These are phyloP conservation scores for Beauveria bassiana DNA, from an alignment of 2,329 filamentous ascomycete species.

Conservation along the genomic window DNA sequence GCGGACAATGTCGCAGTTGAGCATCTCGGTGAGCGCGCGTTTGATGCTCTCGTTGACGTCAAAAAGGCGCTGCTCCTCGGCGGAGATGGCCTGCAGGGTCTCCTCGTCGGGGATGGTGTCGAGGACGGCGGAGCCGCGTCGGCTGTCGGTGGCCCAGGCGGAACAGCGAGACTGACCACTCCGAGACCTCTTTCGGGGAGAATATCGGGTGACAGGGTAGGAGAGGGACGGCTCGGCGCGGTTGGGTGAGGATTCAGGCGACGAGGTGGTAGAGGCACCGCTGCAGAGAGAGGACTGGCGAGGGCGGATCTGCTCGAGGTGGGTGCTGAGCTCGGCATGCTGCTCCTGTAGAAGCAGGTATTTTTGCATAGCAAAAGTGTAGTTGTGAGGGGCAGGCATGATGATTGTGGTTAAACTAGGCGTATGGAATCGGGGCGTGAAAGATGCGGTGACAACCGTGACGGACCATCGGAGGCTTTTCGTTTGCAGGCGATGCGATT, in stretches of 20 bases:
- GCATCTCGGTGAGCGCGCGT: conserved; percentile 50
- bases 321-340: conserved; percentile 43
- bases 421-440: conserved; percentile 17
- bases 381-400: conserved; percentile 27
- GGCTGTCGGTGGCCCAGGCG: conserved; percentile 24
- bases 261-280: conserved; percentile 21
- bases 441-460: conserved; percentile 21
- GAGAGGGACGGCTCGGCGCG: conserved; percentile 42
- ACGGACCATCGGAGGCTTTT: conserved; percentile 24
- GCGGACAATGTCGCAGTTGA: conserved; percentile 51
- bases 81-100: conserved; percentile 40
- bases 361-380: conserved; percentile 43
- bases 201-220: conserved; percentile 40
- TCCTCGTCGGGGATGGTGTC: conserved; percentile 39
- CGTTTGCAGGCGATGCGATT: not conserved
- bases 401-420: conserved; percentile 12
- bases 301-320: conserved; percentile 43
- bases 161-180: conserved; percentile 25
- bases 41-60: conserved; percentile 55
- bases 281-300: conserved; percentile 26
- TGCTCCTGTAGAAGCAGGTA: conserved; percentile 47
- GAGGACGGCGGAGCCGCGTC: conserved; percentile 20
- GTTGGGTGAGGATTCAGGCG: conserved; percentile 54
- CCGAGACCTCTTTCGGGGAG: conserved; percentile 24
- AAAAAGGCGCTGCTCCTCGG: conserved; percentile 45